Evolutionary conservation across 495 filamentous ascomycete species (phyloP).

Genomic region (Hypoxylon crocopeplum): DNA sequence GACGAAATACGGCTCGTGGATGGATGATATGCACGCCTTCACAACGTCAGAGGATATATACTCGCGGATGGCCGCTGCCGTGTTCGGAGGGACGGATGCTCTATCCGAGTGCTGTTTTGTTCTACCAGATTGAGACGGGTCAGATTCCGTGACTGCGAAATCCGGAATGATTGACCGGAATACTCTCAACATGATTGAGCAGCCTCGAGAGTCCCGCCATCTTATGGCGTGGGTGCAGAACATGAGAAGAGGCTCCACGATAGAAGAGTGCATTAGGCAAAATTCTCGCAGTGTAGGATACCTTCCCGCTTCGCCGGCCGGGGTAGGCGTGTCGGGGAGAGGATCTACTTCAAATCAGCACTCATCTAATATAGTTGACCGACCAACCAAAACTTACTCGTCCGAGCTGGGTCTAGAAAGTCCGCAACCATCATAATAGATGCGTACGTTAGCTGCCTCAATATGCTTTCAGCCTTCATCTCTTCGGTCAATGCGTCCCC

Average conservation of each 20-base stretch:
- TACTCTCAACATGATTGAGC: conserved; percentile 81
- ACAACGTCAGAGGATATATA: conserved; percentile 88
- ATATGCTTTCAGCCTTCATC: conserved; percentile 97
- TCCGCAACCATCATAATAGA: conserved; percentile 89
- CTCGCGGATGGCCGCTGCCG: conserved; percentile 76
- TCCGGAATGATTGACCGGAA: conserved; percentile 84
- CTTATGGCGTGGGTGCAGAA: conserved; percentile 91
- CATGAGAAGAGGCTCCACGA: conserved; percentile 85
- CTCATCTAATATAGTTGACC: neutral
- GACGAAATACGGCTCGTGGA: conserved; percentile 95
- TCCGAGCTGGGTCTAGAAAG: conserved; percentile 76
- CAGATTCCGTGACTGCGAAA: conserved; percentile 57
- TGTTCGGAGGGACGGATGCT: conserved; percentile 53
- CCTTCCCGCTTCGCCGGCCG: conserved; percentile 17
- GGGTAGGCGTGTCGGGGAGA: neutral
- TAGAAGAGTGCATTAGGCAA: conserved; percentile 75
- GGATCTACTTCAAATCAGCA: conserved; percentile 19
- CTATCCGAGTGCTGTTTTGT: conserved; percentile 37
- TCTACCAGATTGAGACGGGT: conserved; percentile 2
- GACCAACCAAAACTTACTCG: conserved; percentile 50
- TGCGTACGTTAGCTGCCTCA: conserved; percentile 91
- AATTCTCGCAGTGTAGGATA: conserved; percentile 73
- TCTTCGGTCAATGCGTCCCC: conserved; percentile 82
- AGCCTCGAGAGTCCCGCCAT: conserved; percentile 90
- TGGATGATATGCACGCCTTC: conserved; percentile 80